Percentiles rank a stretch among this genome's conserved stretches.
Evolutionary conservation across 208 protist genomes (phyloP).

Genomic region (Wallacemonas rigidus): DNA sequence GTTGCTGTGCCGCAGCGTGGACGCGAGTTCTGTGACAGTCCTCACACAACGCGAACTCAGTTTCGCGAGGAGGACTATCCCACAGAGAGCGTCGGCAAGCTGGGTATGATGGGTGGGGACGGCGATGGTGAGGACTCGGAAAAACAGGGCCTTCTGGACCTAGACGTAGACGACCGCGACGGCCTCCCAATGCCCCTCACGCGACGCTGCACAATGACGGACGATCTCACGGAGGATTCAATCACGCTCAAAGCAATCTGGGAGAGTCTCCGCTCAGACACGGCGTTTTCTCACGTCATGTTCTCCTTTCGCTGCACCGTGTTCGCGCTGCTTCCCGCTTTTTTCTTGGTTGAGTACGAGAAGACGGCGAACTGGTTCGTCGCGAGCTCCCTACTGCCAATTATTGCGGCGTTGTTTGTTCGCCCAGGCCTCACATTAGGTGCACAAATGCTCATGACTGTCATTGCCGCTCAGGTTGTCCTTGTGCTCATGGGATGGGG

Average conservation of each 20-base stretch:
- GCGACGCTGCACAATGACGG: background rate
- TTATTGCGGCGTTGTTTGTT: conserved; percentile 37
- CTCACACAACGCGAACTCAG: background rate
- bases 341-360: conserved; percentile 35
- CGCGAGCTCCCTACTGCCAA: conserved; percentile 30
- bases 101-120: background rate
- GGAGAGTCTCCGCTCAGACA: conserved; percentile 36
- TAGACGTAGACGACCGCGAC: conserved; percentile 9
- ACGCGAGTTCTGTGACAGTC: conserved; percentile 10
- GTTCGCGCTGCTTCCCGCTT: conserved; percentile 45
- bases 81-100: background rate
- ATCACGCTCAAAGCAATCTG: conserved; percentile 36
- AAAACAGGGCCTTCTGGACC: background rate
- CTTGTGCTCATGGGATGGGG: conserved; percentile 42
- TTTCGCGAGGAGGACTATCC: conserved; percentile 3
- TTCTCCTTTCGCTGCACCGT: conserved; percentile 48
- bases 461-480: conserved; percentile 29
- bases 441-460: conserved; percentile 35
- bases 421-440: conserved; percentile 34
- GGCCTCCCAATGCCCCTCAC: conserved; percentile 18
- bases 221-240: conserved; percentile 41
- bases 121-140: background rate
- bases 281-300: conserved; percentile 31
- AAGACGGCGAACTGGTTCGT: conserved; percentile 36
- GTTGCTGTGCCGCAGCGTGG: background rate